Evolutionary conservation across 257 asterid species (phyloP).

Genomic region (Apocynum venetum): DNA sequence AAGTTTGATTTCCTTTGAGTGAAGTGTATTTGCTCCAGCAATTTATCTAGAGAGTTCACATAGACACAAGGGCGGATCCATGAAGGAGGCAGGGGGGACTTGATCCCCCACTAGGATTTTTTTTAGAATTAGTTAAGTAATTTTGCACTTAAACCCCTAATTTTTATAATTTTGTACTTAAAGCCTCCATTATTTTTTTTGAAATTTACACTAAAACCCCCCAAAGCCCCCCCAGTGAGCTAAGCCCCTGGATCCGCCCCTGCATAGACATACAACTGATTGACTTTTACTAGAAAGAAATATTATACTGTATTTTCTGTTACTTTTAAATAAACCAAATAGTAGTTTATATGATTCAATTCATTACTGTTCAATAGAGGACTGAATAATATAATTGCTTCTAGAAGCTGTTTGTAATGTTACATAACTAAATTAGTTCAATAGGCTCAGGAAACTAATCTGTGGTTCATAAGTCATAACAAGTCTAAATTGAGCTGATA

Average conservation of each 20-base stretch:
- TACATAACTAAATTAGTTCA: background rate
- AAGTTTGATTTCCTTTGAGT: background rate
- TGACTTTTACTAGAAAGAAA: background rate
- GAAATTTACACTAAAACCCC: too few relatives aligned
- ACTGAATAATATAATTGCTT: background rate
- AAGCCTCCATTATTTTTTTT: too few relatives aligned
- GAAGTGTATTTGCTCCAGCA: background rate
- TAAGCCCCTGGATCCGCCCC: too few relatives aligned
- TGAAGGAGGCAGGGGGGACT: too few relatives aligned
- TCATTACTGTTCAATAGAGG: background rate
- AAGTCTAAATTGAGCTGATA: background rate
- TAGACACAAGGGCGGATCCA: too few relatives aligned
- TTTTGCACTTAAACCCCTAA: too few relatives aligned
- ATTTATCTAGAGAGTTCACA: background rate
- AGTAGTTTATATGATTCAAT: background rate
- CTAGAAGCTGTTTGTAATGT: background rate
- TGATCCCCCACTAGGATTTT: too few relatives aligned
- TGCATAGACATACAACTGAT: background rate
- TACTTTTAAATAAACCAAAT: background rate
- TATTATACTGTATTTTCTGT: background rate
- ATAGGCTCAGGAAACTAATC: background rate
- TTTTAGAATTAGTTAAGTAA: too few relatives aligned
- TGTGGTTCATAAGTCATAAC: conserved; percentile 1
- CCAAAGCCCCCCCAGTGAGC: too few relatives aligned
- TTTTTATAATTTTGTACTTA: too few relatives aligned